Percentiles rank a stretch among this genome's conserved stretches.
Evolutionary conservation across 495 filamentous ascomycete species (phyloP).

Genomic region (Xylaria palmicola): DNA sequence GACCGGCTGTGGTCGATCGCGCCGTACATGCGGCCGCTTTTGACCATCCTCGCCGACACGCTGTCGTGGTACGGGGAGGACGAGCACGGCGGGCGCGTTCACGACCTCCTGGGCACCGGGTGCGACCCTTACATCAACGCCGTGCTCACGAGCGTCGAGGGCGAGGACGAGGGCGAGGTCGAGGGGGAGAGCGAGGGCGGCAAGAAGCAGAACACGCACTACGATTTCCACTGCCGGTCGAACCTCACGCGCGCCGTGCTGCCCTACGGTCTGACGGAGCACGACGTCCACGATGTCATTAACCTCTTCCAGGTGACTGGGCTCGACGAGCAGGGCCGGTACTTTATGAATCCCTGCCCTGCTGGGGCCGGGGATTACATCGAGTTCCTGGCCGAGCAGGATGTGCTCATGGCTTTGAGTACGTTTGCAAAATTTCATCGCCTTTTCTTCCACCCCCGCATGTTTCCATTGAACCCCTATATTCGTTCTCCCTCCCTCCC

Average conservation of each 20-base stretch:
- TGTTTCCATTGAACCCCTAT: too few species aligned
- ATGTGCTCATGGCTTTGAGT: conserved; percentile 72
- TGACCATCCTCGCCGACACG: conserved; percentile 68
- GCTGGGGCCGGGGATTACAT: conserved; percentile 65
- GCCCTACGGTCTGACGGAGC: conserved; percentile 65
- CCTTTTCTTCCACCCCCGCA: conserved; percentile 50
- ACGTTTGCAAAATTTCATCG: conserved; percentile 5
- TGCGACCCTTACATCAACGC: conserved; percentile 75
- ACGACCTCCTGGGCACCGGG: conserved; percentile 75
- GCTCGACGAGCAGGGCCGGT: conserved; percentile 66
- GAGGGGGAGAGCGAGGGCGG: conserved; percentile 14
- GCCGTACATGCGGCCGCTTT: conserved; percentile 72
- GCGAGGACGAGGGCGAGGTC: too few species aligned
- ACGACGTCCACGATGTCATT: conserved; percentile 76
- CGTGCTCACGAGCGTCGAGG: conserved; percentile 56
- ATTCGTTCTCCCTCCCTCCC: conserved; percentile 8
- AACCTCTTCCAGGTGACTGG: conserved; percentile 83
- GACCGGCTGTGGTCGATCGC: conserved; percentile 76
- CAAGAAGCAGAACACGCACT: conserved; percentile 26
- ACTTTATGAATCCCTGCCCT: conserved; percentile 74
- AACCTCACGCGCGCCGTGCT: conserved; percentile 72
- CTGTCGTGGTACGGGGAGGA: conserved; percentile 56
- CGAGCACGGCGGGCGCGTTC: conserved; percentile 57
- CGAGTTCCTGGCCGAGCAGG: conserved; percentile 75
- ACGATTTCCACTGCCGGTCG: conserved; percentile 80